Evolutionary conservation across 2,329 filamentous ascomycete genomes (phyloP).

Genomic region (Calonectria fujianensis): DNA sequence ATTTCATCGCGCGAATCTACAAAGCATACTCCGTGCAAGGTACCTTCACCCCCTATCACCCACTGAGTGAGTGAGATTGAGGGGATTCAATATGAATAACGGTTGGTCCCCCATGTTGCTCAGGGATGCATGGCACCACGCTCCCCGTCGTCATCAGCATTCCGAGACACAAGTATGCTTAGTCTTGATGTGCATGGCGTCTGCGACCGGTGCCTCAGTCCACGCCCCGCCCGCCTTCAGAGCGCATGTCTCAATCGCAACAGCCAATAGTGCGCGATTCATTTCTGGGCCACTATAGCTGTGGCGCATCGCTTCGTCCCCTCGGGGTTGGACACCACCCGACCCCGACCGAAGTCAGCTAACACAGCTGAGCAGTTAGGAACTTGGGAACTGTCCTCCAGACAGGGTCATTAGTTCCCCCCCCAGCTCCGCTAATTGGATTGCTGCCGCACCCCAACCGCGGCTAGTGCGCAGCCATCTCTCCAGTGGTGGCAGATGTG

Average conservation of each 20-base stretch:
- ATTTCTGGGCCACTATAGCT: background rate
- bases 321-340: background rate
- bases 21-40: background rate
- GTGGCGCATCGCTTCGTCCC: conserved; percentile 1
- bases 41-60: background rate
- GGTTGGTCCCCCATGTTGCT: background rate
- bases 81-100: background rate
- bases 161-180: conserved; percentile 3
- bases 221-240: background rate
- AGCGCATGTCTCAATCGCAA: background rate
- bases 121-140: conserved; percentile 4
- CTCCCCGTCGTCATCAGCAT: background rate
- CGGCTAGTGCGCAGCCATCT: background rate
- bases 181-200: background rate
- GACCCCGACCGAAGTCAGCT: conserved; percentile 15
- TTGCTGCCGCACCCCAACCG: background rate
- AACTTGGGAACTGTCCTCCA: background rate
- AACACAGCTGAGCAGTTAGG: background rate
- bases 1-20: background rate
- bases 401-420: background rate
- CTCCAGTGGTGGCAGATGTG: background rate
- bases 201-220: background rate
- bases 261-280: background rate
- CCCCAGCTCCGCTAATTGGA: background rate
- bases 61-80: background rate